These are phyloP conservation scores for Decorospora gaudefroyi DNA, from an alignment of 2,329 filamentous ascomycete genomes.

Conservation along the genomic window DNA sequence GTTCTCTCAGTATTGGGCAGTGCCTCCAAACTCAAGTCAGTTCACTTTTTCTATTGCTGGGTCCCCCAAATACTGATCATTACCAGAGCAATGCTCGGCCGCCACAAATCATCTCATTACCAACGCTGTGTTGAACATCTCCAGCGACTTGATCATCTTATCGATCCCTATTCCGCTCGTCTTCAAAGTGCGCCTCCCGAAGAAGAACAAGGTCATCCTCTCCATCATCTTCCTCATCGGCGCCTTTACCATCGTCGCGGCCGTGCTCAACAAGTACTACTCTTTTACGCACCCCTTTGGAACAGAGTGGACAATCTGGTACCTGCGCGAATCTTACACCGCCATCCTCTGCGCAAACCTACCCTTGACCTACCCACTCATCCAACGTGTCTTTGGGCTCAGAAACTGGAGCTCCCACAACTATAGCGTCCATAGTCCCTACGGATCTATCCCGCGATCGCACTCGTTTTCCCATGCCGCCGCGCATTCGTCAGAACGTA, in stretches of 20 bases:
- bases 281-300: conserved; percentile 63
- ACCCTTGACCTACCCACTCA: conserved; percentile 63
- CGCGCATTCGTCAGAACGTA: conserved; percentile 19
- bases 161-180: conserved; percentile 55
- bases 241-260: conserved; percentile 57
- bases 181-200: conserved; percentile 50
- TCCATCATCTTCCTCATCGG: conserved; percentile 62
- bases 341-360: conserved; percentile 65
- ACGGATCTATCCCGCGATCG: conserved; percentile 7
- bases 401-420: conserved; percentile 40
- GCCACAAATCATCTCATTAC: conserved; percentile 50
- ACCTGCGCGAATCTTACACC: conserved; percentile 61
- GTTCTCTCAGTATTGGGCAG: conserved; percentile 58
- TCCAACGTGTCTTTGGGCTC: conserved; percentile 54
- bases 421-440: conserved; percentile 11
- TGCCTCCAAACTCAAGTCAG: conserved; percentile 49
- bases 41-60: not conserved
- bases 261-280: conserved; percentile 65
- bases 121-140: conserved; percentile 52
- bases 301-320: conserved; percentile 63
- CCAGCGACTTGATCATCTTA: conserved; percentile 54
- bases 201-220: conserved; percentile 58
- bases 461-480: conserved; percentile 8
- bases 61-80: conserved; percentile 5
- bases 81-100: conserved; percentile 50